Conservation (phyloP, 2,329 filamentous ascomycete species). For the Paecilomyces sp. region DNA sequence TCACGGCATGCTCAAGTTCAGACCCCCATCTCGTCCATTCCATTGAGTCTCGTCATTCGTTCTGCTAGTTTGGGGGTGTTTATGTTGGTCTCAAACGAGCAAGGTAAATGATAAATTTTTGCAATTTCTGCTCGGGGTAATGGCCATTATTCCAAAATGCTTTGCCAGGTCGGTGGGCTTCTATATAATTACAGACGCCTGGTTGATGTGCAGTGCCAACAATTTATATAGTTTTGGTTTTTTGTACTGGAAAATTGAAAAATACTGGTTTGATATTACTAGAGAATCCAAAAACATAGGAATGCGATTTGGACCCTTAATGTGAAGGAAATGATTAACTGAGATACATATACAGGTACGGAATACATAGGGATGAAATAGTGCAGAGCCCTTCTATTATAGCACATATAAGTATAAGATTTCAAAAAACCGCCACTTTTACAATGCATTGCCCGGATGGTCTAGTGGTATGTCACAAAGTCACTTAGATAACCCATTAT, state of each 20-base stretch:
- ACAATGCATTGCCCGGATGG: background rate
- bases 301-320: background rate
- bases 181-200: background rate
- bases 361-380: background rate
- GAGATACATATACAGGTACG: background rate
- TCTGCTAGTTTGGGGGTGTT: background rate
- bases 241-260: background rate
- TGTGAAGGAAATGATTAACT: background rate
- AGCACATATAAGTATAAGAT: background rate
- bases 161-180: background rate
- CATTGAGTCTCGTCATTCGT: slow-evolving; percentile 9
- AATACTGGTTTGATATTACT: background rate
- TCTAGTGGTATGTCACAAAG: background rate
- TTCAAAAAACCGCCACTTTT: background rate
- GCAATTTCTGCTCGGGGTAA: background rate
- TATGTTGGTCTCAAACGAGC: background rate
- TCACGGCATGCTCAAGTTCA: slow-evolving; percentile 24
- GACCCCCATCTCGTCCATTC: slow-evolving; percentile 16
- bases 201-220: background rate
- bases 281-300: background rate
- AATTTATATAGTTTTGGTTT: background rate
- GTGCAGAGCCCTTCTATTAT: background rate
- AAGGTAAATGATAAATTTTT: background rate
- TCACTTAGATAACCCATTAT: background rate
- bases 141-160: background rate